A percentile compares a stretch with the other conserved stretches of the same genome.
Evolutionary conservation across 495 filamentous ascomycete species (phyloP).

Genomic region (Lophiotrema nucula): DNA sequence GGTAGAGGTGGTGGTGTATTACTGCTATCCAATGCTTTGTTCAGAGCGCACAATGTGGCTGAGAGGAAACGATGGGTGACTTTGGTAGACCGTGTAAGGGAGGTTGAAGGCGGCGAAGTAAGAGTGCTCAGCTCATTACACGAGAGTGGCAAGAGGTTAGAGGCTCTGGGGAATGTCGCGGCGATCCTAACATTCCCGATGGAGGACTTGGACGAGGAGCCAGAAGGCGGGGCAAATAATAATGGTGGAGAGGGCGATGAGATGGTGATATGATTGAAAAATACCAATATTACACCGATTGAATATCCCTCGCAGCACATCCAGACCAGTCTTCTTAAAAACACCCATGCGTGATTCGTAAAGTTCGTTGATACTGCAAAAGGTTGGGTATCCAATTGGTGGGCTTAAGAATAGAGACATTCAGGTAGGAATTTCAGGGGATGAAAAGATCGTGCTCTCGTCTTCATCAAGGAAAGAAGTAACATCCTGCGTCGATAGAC

Average conservation of each 20-base stretch:
- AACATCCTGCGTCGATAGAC: slow-evolving; percentile 31
- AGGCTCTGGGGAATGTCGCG: slow-evolving; percentile 82
- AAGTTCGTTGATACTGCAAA: too few relatives aligned
- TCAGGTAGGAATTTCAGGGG: neutral
- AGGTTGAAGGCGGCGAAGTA: slow-evolving; percentile 78
- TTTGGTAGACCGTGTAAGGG: slow-evolving; percentile 88
- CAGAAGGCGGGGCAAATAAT: slow-evolving; percentile 52
- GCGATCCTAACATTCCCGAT: slow-evolving; percentile 89
- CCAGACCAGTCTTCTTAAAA: neutral
- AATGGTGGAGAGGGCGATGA: neutral
- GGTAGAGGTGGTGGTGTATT: slow-evolving; percentile 80
- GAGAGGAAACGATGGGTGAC: slow-evolving; percentile 78
- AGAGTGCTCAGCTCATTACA: slow-evolving; percentile 87
- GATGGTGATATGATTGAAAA: slow-evolving; percentile 23
- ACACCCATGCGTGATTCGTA: neutral
- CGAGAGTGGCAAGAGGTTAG: slow-evolving; percentile 86
- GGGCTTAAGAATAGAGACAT: neutral
- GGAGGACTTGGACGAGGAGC: slow-evolving; percentile 66
- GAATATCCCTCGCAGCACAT: neutral
- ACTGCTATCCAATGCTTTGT: slow-evolving; percentile 80
- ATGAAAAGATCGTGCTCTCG: slow-evolving; percentile 3
- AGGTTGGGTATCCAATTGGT: neutral
- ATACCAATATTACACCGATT: neutral
- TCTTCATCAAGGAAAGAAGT: slow-evolving; percentile 23
- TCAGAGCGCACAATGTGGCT: slow-evolving; percentile 77